A percentile compares a stretch with the other conserved stretches of the same genome.
phyloP scores from a whole-genome alignment of 371 early-diverging fungal genomes.

The Encephalitozoon hellem region DNA sequence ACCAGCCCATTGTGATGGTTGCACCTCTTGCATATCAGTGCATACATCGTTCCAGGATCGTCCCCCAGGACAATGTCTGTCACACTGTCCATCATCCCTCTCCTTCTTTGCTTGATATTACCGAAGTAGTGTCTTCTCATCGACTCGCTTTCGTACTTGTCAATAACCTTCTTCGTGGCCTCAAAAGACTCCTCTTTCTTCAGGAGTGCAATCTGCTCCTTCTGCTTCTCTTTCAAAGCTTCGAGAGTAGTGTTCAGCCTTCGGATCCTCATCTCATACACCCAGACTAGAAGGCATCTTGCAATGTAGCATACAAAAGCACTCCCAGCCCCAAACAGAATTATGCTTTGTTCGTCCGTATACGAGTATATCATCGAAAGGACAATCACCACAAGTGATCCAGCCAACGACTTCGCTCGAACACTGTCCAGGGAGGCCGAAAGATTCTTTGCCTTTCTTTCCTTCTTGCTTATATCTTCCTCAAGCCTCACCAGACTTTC shows the following conservation, averaged over 20 bases:
- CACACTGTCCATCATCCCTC: slow-evolving; percentile 73
- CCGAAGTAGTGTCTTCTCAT: slow-evolving; percentile 18
- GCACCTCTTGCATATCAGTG: slow-evolving; percentile 76
- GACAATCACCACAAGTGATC: neutral
- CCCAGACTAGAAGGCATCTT: neutral
- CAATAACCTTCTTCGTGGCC: slow-evolving; percentile 73
- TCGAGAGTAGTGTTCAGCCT: slow-evolving; percentile 24
- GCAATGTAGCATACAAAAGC: neutral
- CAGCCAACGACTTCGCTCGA: neutral
- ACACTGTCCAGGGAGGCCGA: neutral
- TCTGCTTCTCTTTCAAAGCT: slow-evolving; percentile 36
- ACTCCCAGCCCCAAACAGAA: neutral
- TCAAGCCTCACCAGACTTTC: slow-evolving; percentile 41
- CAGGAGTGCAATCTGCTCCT: slow-evolving; percentile 66
- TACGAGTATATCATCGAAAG: slow-evolving; percentile 3
- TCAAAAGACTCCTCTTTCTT: slow-evolving; percentile 77
- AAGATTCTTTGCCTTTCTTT: slow-evolving; percentile 7
- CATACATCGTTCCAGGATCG: slow-evolving; percentile 68
- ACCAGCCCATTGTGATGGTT: slow-evolving; percentile 78
- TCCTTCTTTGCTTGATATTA: slow-evolving; percentile 61
- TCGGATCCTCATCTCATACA: slow-evolving; percentile 14
- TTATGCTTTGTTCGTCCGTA: neutral
- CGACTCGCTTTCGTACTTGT: slow-evolving; percentile 68
- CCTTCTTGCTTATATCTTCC: slow-evolving; percentile 27
- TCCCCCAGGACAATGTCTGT: slow-evolving; percentile 63